Conservation (phyloP, 257 asterid species). For the Przewalskia tangutica region DNA sequence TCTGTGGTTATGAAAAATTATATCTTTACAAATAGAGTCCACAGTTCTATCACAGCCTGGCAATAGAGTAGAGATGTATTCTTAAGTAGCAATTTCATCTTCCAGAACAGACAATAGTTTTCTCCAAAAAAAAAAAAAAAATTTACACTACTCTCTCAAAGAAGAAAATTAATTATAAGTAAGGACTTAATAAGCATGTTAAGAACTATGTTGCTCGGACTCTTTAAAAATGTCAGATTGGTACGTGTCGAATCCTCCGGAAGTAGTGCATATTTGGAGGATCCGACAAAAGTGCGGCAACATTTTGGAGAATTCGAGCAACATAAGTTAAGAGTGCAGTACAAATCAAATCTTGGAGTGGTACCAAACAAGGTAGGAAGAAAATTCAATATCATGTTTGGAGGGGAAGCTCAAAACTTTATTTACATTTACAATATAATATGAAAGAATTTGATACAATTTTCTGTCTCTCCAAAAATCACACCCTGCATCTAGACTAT, state of each 20-base stretch:
- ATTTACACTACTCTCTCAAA: too few species aligned
- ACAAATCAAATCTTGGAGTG: background rate
- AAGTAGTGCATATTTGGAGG: background rate
- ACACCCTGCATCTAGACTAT: background rate
- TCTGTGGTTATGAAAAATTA: background rate
- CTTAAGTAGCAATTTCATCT: background rate
- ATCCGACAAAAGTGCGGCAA: background rate
- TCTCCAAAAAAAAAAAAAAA: too few species aligned
- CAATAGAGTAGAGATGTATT: background rate
- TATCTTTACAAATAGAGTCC: background rate
- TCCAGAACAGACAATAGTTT: background rate
- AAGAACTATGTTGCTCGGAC: background rate
- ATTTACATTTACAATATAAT: background rate
- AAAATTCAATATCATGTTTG: background rate
- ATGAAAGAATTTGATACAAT: slow-evolving; percentile 4
- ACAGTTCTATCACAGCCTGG: background rate
- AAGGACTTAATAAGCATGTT: background rate
- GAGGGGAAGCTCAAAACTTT: background rate
- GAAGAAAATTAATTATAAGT: too few species aligned
- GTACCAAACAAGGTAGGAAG: background rate
- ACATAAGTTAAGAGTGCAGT: background rate
- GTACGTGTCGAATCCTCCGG: background rate
- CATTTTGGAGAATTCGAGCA: too few species aligned
- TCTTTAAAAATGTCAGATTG: background rate
- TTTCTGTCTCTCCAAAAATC: background rate